These are phyloP conservation scores for Cercospora sojina DNA, from an alignment of 2,329 filamentous ascomycete genomes.

Conservation along the genomic window DNA sequence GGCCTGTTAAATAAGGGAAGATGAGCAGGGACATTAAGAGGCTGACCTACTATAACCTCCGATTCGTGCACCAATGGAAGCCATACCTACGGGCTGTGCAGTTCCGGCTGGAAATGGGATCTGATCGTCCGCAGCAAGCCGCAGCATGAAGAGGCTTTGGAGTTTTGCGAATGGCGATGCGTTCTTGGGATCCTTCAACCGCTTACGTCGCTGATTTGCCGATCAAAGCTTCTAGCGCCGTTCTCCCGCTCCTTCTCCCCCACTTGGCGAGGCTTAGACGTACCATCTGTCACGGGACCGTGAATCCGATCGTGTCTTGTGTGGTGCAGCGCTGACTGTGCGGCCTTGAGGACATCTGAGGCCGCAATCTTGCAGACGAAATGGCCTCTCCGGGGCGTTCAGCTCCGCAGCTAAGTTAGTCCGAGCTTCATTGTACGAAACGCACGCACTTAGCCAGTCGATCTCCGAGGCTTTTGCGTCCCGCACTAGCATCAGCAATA, in stretches of 20 bases:
- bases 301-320: not conserved
- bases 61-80: not conserved
- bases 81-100: not conserved
- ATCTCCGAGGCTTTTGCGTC: not conserved
- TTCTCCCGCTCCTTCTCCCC: conserved; percentile 14
- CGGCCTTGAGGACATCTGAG: conserved; percentile 8
- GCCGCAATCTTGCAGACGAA: conserved; percentile 7
- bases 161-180: not conserved
- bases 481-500: not conserved
- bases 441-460: not conserved
- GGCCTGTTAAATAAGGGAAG: not conserved
- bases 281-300: not conserved
- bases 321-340: not conserved
- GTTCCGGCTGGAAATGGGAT: not conserved
- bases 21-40: not conserved
- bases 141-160: not conserved
- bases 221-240: conserved; percentile 12
- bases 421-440: not conserved
- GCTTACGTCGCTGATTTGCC: conserved; percentile 1
- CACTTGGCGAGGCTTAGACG: conserved; percentile 24
- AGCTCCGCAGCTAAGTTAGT: not conserved
- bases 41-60: not conserved
- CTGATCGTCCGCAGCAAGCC: not conserved
- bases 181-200: not conserved
- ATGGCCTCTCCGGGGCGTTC: not conserved